Conservation (phyloP, 768 basidiomycete species). For the Boletales sp. region DNA sequence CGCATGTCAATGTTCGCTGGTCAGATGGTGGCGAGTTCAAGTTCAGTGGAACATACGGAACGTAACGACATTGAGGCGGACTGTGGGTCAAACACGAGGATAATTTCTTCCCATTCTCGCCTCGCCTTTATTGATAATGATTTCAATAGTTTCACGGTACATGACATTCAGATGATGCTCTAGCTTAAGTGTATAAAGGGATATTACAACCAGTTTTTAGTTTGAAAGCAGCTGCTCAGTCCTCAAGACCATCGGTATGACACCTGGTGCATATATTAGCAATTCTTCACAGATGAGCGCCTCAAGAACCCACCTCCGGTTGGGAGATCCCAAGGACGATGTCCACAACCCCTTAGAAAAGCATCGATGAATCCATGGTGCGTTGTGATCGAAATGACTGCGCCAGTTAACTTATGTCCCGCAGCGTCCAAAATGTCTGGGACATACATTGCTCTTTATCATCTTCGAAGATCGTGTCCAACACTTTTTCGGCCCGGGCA, state of each 20-base stretch:
- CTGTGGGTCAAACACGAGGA: not conserved
- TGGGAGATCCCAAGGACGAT: constrained; percentile 44
- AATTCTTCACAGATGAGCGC: not conserved
- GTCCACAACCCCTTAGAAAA: constrained; percentile 46
- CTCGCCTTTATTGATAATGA: not conserved
- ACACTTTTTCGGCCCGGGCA: constrained; percentile 44
- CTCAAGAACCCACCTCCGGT: constrained; percentile 54
- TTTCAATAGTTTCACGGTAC: not conserved
- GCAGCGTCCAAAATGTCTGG: not conserved
- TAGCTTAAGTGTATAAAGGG: not conserved
- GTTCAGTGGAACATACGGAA: constrained; percentile 50
- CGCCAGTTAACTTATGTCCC: not conserved
- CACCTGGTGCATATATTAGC: constrained; percentile 16
- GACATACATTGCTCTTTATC: constrained; percentile 47
- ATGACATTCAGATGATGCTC: not conserved
- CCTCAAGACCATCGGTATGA: constrained; percentile 23
- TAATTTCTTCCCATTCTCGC: not conserved
- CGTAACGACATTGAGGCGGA: not conserved
- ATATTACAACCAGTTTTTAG: not conserved
- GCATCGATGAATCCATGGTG: constrained; percentile 63
- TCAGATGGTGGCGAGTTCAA: constrained; percentile 53
- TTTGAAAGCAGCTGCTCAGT: constrained; percentile 8
- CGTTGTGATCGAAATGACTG: constrained; percentile 65
- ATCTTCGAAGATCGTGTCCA: constrained; percentile 54
- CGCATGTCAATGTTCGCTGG: constrained; percentile 44